A percentile compares a stretch with the other conserved stretches of the same genome.
phyloP scores from a whole-genome alignment of 768 basidiomycete species.

The Rhodocollybia butyracea region DNA sequence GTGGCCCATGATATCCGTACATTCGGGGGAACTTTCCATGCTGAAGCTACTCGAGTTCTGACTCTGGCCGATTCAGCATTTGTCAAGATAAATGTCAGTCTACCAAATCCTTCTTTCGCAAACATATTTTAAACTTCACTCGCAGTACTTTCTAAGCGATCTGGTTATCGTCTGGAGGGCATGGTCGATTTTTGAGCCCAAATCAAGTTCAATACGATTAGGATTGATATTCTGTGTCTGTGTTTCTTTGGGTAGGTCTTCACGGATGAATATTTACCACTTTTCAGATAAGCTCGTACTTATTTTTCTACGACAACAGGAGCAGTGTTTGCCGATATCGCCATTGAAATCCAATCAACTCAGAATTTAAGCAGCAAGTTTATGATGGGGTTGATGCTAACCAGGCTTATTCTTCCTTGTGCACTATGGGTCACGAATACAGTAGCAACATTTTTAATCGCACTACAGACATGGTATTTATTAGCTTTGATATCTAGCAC shows the following conservation, averaged over 20 bases:
- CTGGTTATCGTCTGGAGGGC: background rate
- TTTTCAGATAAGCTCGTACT: background rate
- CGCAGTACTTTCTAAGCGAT: constrained; percentile 1
- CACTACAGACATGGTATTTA: background rate
- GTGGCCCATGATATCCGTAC: background rate
- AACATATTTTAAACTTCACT: background rate
- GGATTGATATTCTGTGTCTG: background rate
- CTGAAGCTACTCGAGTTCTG: background rate
- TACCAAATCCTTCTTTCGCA: background rate
- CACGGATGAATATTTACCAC: too few relatives aligned
- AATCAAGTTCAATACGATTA: background rate
- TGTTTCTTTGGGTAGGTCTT: background rate
- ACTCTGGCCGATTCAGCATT: background rate
- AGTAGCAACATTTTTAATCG: background rate
- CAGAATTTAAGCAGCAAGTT: background rate
- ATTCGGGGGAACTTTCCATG: background rate
- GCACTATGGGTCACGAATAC: background rate
- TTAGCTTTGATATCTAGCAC: background rate
- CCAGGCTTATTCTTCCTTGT: background rate
- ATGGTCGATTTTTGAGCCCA: background rate
- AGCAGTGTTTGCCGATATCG: background rate
- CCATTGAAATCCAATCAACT: background rate
- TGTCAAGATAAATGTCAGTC: background rate
- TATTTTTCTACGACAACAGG: background rate
- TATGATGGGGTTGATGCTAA: background rate